A percentile compares a stretch with the other conserved stretches of the same genome.
Conservation (phyloP, 257 asterid genomes). For the Penstemon eatonii region DNA sequence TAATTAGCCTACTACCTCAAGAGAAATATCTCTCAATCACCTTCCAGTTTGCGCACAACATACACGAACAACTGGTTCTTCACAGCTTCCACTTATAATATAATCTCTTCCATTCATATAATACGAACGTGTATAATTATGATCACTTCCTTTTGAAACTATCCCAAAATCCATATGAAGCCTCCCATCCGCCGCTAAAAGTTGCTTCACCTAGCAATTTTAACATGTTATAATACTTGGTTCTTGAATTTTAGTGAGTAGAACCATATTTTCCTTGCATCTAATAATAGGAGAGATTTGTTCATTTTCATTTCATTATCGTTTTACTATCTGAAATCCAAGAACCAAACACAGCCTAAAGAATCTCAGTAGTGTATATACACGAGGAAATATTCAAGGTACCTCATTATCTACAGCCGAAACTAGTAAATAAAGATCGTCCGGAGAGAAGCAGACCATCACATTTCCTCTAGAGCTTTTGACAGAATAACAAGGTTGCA, state of each 20-base stretch:
- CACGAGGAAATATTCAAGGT: not conserved
- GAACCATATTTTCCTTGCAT: too few relatives aligned
- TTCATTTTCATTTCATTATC: too few relatives aligned
- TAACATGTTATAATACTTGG: not conserved
- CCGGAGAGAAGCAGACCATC: constrained; percentile 85
- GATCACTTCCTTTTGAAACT: constrained; percentile 60
- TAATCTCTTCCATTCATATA: constrained; percentile 86
- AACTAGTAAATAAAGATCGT: constrained; percentile 77
- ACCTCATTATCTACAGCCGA: constrained; percentile 95
- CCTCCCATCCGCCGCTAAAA: constrained; percentile 70
- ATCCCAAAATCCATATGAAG: constrained; percentile 67
- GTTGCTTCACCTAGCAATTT: constrained; percentile 64
- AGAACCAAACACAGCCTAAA: too few relatives aligned
- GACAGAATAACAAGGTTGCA: constrained; percentile 61
- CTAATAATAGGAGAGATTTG: too few relatives aligned
- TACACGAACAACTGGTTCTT: constrained; percentile 62
- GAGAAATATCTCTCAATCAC: constrained; percentile 53
- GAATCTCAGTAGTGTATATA: too few relatives aligned
- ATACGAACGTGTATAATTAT: constrained; percentile 81
- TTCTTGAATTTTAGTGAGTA: too few relatives aligned
- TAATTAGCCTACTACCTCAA: constrained; percentile 47
- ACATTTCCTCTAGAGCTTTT: constrained; percentile 79
- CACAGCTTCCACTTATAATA: constrained; percentile 75
- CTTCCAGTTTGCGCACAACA: constrained; percentile 84
- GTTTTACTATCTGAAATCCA: too few relatives aligned